Evolutionary conservation across 2,329 filamentous ascomycete genomes (phyloP), one percentile per base, ranked within the genome.

Genomic region (Alternaria arborescens): DNA sequence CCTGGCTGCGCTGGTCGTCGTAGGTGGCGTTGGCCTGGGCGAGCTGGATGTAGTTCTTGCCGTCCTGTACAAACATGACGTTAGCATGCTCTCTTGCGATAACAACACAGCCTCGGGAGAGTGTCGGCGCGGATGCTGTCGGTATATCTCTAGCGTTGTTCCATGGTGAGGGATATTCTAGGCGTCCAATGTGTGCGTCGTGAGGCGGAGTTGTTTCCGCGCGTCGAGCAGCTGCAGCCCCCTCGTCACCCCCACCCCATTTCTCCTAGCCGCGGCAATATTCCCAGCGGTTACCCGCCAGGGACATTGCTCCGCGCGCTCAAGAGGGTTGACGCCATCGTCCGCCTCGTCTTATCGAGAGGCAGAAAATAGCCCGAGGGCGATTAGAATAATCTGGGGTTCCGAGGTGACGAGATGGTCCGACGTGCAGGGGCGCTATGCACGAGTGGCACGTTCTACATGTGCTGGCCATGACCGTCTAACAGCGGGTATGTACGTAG

Each of bases 11-110:
- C 18, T 84, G 80, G 68, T 91, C 88, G 8, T 84, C 81, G 63
- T 86, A 79, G 8, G 85, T 82, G 22, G 80, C 76, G 32, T 85
- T 85, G 14, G 85, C 88, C n/a, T 77, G 80, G 8, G 87, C 80
- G 58, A 83, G 82, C 44, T 88, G 77, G 66, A 93, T 90, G 76
- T 92, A 93, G 1, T 88, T 88, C 74, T 90, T 88, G 63, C 88
- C 89, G 69, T 91, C 85, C 90, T 92, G 32, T 11, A 51, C 24
- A 36, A 24, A 53, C 12, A 38, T 42, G 28, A 48, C 30, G 64
- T 66, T 50, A 67, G 66, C 53, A 32, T 59, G 48, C 48, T 24
- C 43, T 32, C 30, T 32, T 46, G 32, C 46, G 32, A 50, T 38
- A 50, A 50, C 46, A 18, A 20, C 40, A 24, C 28, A 57, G 42